Evolutionary conservation across 768 basidiomycete species (phyloP).

Genomic region (Psilocybe subaeruginosa): DNA sequence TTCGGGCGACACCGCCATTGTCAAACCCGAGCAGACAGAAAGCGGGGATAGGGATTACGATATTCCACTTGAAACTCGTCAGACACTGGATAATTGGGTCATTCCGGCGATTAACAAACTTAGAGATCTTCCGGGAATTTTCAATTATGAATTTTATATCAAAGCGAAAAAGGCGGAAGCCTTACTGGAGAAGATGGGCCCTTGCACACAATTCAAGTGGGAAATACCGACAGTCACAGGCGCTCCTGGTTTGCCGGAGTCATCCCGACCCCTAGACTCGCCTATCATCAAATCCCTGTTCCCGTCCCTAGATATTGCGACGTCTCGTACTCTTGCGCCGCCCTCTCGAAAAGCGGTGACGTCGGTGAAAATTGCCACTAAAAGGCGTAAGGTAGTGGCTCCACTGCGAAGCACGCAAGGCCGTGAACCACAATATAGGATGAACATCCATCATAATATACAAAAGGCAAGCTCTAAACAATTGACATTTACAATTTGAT

Average conservation of each 20-base stretch:
- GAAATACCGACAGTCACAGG: conserved; percentile 1
- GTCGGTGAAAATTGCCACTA: neutral
- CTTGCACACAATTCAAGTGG: neutral
- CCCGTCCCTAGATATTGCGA: neutral
- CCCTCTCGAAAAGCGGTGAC: neutral
- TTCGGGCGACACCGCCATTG: neutral
- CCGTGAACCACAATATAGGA: neutral
- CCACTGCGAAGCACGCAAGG: neutral
- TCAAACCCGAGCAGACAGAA: neutral
- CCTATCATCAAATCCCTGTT: neutral
- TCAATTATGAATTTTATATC: neutral
- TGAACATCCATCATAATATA: neutral
- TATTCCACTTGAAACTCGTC: neutral
- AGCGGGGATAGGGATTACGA: neutral
- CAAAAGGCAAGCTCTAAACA: neutral
- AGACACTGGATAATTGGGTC: neutral
- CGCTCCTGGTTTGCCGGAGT: neutral
- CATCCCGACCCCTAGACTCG: neutral
- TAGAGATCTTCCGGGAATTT: neutral
- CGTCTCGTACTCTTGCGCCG: neutral
- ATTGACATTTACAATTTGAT: neutral
- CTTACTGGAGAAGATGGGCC: neutral
- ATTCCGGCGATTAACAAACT: neutral
- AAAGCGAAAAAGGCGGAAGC: neutral
- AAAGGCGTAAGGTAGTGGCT: neutral